A percentile compares a stretch with the other conserved stretches of the same genome.
Evolutionary conservation across 176 grass and related monocot genomes (phyloP).

Genomic region (Triticum dicoccoides): DNA sequence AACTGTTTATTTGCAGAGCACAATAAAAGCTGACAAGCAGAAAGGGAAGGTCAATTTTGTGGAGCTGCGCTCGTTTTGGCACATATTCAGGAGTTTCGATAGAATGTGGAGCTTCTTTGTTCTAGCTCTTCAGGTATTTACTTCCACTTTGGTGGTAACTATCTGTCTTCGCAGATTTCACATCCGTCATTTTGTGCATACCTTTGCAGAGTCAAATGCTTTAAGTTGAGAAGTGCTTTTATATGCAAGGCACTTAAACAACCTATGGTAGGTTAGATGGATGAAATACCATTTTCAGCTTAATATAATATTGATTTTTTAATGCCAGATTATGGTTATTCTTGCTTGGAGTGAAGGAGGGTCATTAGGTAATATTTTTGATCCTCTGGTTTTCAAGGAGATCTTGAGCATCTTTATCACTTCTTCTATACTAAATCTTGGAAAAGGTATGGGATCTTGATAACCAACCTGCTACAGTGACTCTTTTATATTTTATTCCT

Average conservation of each 20-base stretch:
- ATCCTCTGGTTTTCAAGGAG: conserved; percentile 60
- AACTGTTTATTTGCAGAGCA: conserved; percentile 41
- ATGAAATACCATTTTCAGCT: conserved; percentile 7
- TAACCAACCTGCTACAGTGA: not conserved
- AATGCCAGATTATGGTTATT: conserved; percentile 88
- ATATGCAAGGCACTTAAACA: conserved; percentile 6
- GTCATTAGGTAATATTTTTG: conserved; percentile 61
- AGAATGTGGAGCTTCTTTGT: conserved; percentile 97
- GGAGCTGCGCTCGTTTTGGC: conserved; percentile 95
- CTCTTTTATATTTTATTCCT: not conserved
- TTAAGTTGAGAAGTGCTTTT: conserved; percentile 22
- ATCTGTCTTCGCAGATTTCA: not conserved
- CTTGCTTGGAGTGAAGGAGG: conserved; percentile 92
- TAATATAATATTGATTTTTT: conserved; percentile 23
- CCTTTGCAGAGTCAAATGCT: conserved; percentile 8
- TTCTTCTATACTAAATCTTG: conserved; percentile 79
- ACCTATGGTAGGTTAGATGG: conserved; percentile 11
- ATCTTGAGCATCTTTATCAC: conserved; percentile 96
- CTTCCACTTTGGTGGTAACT: not conserved
- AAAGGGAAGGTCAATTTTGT: conserved; percentile 96
- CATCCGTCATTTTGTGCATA: not conserved
- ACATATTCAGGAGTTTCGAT: conserved; percentile 95
- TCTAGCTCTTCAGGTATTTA: conserved; percentile 78
- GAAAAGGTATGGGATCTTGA: conserved; percentile 62
- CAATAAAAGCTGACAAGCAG: conserved; percentile 42